phyloP scores from a whole-genome alignment of 768 basidiomycete genomes.

The Lanmaoa rubissima region DNA sequence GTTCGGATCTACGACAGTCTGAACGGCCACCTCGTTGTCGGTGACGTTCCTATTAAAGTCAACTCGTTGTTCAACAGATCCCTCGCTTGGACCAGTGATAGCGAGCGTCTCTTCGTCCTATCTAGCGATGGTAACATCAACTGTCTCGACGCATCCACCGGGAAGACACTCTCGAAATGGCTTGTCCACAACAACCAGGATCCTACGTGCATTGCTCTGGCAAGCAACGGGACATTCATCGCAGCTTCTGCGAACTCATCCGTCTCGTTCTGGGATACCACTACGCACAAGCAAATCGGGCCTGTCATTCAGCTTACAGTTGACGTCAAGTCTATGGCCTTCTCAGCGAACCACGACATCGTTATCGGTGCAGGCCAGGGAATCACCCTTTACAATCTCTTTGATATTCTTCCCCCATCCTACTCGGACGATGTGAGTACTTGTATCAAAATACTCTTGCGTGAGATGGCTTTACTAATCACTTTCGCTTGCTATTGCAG shows the following conservation, averaged over 20 bases:
- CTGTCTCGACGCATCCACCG: background rate
- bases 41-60: background rate
- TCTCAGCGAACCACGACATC: slow-evolving; percentile 5
- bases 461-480: too few species aligned
- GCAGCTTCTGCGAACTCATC: background rate
- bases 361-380: background rate
- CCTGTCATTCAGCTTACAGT: background rate
- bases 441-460: too few species aligned
- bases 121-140: background rate
- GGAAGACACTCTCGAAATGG: background rate
- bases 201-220: background rate
- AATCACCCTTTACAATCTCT: slow-evolving; percentile 5
- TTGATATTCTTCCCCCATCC: background rate
- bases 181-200: background rate
- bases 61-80: background rate
- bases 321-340: background rate
- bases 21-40: too few species aligned
- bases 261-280: slow-evolving; percentile 9
- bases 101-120: background rate
- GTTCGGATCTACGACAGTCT: background rate
- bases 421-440: slow-evolving; percentile 6
- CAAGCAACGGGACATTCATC: background rate
- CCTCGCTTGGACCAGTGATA: background rate
- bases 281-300: slow-evolving; percentile 1
- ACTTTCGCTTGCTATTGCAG: too few species aligned